Percentiles rank a stretch among this genome's conserved stretches.
Evolutionary conservation across 2,329 filamentous ascomycete genomes (phyloP).

Genomic region (Xylaria arbuscula): DNA sequence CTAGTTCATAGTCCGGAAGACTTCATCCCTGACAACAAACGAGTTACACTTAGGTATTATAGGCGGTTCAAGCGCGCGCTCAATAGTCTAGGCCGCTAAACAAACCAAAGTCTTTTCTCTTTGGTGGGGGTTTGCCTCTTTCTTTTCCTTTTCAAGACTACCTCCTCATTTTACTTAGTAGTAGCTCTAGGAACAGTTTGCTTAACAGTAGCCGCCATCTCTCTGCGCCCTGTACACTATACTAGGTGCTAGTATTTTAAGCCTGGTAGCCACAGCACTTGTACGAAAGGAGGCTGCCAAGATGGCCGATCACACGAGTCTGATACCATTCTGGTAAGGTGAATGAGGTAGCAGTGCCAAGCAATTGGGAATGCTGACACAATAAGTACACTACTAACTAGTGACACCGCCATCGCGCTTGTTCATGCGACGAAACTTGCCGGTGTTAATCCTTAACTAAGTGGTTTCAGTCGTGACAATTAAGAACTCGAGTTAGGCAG

Average conservation of each 20-base stretch:
- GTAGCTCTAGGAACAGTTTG: neutral
- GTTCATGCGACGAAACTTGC: conserved; percentile 1
- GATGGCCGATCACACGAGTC: conserved; percentile 2
- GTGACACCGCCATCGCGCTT: neutral
- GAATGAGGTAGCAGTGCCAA: neutral
- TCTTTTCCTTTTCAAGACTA: neutral
- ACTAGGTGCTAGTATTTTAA: neutral
- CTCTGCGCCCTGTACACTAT: neutral
- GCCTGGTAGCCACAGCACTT: neutral
- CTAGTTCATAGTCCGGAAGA: neutral
- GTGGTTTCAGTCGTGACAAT: neutral
- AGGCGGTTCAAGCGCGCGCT: neutral
- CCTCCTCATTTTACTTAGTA: neutral
- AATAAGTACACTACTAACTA: neutral
- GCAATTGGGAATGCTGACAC: neutral
- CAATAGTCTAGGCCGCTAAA: neutral
- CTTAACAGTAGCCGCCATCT: neutral
- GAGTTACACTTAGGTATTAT: neutral
- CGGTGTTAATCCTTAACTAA: neutral
- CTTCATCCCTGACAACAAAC: too few relatives aligned
- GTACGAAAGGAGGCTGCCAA: neutral
- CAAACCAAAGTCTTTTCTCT: neutral
- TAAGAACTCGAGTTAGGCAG: neutral
- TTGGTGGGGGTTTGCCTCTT: neutral
- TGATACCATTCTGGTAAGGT: neutral